Evolutionary conservation across 2,329 filamentous ascomycete species (phyloP).

Genomic region (Penicillium sp.): DNA sequence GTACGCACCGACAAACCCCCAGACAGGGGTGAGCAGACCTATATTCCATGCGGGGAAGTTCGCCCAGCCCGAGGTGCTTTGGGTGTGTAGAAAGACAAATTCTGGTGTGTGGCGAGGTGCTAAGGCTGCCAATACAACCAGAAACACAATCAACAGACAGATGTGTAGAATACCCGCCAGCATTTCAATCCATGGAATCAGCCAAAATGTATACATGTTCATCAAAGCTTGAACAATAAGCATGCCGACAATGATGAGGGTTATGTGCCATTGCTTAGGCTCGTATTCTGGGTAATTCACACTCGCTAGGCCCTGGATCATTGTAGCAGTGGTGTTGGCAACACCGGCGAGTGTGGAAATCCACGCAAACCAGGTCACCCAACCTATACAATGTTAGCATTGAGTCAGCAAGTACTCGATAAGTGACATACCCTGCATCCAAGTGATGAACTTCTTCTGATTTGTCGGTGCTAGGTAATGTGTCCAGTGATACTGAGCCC

Average conservation of each 20-base stretch:
- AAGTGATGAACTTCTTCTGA: conserved; percentile 32
- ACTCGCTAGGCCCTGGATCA: conserved; percentile 35
- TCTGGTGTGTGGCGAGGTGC: conserved; percentile 31
- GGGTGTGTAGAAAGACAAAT: conserved; percentile 32
- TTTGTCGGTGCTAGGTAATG: conserved; percentile 31
- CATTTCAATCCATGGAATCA: conserved; percentile 43
- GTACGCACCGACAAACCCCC: conserved; percentile 20
- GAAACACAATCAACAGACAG: conserved; percentile 31
- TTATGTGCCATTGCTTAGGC: conserved; percentile 38
- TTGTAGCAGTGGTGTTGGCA: conserved; percentile 35
- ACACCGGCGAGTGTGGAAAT: conserved; percentile 35
- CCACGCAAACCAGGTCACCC: conserved; percentile 46
- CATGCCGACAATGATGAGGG: conserved; percentile 40
- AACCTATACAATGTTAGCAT: conserved; percentile 25
- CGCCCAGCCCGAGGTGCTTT: conserved; percentile 32
- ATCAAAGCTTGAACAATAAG: conserved; percentile 22
- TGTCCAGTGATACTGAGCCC: conserved; percentile 47
- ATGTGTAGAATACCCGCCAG: conserved; percentile 30
- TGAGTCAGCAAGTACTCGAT: too few species aligned
- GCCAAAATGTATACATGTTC: conserved; percentile 28
- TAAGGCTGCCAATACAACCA: conserved; percentile 33
- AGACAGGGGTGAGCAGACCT: conserved; percentile 36
- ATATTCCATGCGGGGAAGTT: conserved; percentile 37
- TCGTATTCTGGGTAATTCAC: conserved; percentile 34
- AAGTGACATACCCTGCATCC: conserved; percentile 28